Percentiles rank a stretch among this genome's conserved stretches.
Conservation (phyloP, 495 filamentous ascomycete species). For the Podospora sp. region DNA sequence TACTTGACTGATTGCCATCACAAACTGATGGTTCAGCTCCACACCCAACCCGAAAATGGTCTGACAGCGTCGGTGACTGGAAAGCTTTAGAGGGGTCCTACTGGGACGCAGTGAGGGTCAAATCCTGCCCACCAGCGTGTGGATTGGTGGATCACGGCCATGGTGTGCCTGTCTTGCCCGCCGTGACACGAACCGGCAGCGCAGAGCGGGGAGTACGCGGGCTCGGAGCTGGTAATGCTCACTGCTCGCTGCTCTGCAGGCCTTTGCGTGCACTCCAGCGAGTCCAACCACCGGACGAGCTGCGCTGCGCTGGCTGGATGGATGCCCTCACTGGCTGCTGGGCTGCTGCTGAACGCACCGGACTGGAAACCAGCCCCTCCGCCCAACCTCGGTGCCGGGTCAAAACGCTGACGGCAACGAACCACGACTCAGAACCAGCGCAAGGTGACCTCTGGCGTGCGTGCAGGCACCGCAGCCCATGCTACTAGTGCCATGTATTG, state of each 20-base stretch:
- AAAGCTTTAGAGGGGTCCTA: background rate
- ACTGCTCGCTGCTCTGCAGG: too few species aligned
- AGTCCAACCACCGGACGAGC: slow-evolving; percentile 6
- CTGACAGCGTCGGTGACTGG: slow-evolving; percentile 4
- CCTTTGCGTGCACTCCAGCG: background rate
- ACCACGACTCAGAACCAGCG: slow-evolving; percentile 23
- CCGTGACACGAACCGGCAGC: slow-evolving; percentile 1
- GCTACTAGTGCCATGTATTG: slow-evolving; percentile 30
- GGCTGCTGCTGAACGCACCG: slow-evolving; percentile 3
- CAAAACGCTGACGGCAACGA: slow-evolving; percentile 29
- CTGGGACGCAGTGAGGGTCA: slow-evolving; percentile 5
- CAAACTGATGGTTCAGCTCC: slow-evolving; percentile 6
- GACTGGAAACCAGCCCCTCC: slow-evolving; percentile 4
- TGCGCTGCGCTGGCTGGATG: background rate
- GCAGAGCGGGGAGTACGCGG: slow-evolving; percentile 1
- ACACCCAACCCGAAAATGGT: background rate
- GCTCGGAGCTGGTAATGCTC: slow-evolving; percentile 3
- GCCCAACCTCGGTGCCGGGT: slow-evolving; percentile 19
- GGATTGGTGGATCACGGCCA: slow-evolving; percentile 1
- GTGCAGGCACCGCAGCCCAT: slow-evolving; percentile 24
- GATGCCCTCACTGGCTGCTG: background rate
- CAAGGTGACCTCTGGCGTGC: slow-evolving; percentile 24
- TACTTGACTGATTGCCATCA: background rate
- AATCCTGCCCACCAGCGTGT: background rate
- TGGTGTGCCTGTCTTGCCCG: slow-evolving; percentile 11